phyloP scores from a whole-genome alignment of 2,329 filamentous ascomycete species.

The Talaromyces piceae region DNA sequence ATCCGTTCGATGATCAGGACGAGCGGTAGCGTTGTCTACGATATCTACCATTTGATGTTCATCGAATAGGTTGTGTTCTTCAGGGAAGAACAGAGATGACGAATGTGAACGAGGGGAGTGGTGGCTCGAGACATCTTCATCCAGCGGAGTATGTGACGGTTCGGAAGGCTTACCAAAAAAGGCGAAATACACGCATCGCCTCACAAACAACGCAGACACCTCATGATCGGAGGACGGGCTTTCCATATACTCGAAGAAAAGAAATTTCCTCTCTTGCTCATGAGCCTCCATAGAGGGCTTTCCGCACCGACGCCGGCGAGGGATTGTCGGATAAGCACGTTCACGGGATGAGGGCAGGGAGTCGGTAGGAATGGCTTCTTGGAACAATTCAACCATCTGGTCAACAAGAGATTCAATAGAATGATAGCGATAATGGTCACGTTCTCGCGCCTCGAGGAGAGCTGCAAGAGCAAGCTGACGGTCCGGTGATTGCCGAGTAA shows the following conservation, averaged over 20 bases:
- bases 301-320: conserved; percentile 12
- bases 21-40: background rate
- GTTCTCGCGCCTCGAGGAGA: conserved; percentile 17
- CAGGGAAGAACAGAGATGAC: background rate
- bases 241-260: conserved; percentile 17
- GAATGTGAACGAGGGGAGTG: background rate
- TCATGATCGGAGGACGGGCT: conserved; percentile 5
- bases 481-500: conserved; percentile 16
- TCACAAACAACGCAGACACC: conserved; percentile 15
- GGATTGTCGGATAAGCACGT: conserved; percentile 11
- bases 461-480: conserved; percentile 15
- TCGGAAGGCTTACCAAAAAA: conserved; percentile 15
- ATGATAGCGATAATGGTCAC: conserved; percentile 16
- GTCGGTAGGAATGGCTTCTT: conserved; percentile 11
- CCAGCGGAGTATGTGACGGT: background rate
- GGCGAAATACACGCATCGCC: conserved; percentile 17
- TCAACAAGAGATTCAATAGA: conserved; percentile 7
- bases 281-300: conserved; percentile 5
- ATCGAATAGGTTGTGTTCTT: background rate
- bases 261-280: conserved; percentile 14
- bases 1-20: background rate
- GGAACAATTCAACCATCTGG: conserved; percentile 14
- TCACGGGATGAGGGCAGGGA: conserved; percentile 1
- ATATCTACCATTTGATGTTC: background rate
- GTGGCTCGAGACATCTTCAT: background rate